Evolutionary conservation across 2,329 filamentous ascomycete genomes (phyloP), one percentile per base, ranked within the genome.

Genomic region (Chaetomiaceae sp.): DNA sequence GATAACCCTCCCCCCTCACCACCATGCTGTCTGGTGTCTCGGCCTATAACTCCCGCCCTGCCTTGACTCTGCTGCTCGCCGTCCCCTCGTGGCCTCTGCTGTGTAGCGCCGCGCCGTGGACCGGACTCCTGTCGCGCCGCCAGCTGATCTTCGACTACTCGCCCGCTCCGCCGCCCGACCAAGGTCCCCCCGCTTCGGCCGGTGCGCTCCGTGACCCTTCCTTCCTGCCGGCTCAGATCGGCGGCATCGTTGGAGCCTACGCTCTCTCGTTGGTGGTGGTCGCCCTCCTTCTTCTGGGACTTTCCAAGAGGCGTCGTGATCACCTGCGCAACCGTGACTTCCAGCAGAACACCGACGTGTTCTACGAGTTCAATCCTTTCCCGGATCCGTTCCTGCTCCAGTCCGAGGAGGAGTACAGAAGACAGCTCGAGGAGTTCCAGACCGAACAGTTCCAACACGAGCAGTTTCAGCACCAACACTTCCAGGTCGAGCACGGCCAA

Each of bases 161-260:
- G 53, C 78, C 78, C 38, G 74, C 80, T 27, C 79, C 79, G 34
- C 65, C 78, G 42, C 73, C 79, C 47, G 74, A 80, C 64, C 69
- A 81, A 65, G 79, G 78, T 7, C 76, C 82, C 48, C 70, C 76
- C 8, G 63, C 81, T 36, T 81, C 81, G 33, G 71, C 72, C 45
- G 66, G 73, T 57, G 78, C 82, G 30, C 64, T 79, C 39, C 71
- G 80, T 57, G 74, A 89, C 62, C 69, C 70, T 53, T 67, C 74
- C 15, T 79, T 84, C 46, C 78, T 96, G 18, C 88, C 89, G 15
- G 83, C 81, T 49, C 84, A 96, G 65, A 83, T 96, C 56, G 84
- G 86, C 53, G 88, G 83, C 55, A 86, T 97, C 50, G 76, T 91
- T 49, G 88, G 83, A 51, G 83, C 86, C 49, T 96, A 96, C 78